Base-by-base conservation (phyloP, 2,329 filamentous ascomycete species). In the Fusarium stilboides region DNA sequence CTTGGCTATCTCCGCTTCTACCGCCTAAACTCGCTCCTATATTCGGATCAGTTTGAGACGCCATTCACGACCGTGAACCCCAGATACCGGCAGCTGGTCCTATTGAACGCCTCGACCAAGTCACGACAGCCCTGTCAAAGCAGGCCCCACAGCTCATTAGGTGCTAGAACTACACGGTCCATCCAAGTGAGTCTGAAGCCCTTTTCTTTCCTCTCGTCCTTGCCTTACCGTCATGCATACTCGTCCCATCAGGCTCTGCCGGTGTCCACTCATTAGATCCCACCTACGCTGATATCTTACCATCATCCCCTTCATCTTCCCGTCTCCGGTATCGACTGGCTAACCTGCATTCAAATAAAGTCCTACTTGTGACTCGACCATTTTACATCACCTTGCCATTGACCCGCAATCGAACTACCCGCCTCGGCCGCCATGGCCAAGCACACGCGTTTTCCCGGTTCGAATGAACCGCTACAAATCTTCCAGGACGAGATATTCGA, bases 401-500 rank as follows among this genome's bases (percentile, higher is more conserved):
- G 54, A 67, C 47, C 57, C 68, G 54, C 68, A 66, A 49, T 57
- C 54, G 43, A 62, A 49, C 43, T 53, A 42, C 57, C 57, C 60
- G 63, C 55, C 63, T 65, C 71, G 83, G 85, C 83, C 82, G 78
- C 69, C 58, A 88, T 88, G 86, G 85, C 85, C 82, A 83, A 83
- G 80, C 79, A 81, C 73, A 80, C 84, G 77, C 83, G 81, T 73
- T 83, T 83, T 65, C 73, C 79, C 73, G 80, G 78, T 72, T 79
- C 80, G 42, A 79, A 81, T 65, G 83, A 86, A 77, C 81, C 84
- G 47, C 77, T 87, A 39, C 81, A 83, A 36, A 85, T 88, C 67
- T 88, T 82, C 71, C 83, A 86, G 62, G 86, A 88, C 77, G 80
- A 85, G 63, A 81, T 82, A 66, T 84, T 81, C 74, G 81, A 81